Base-by-base conservation (phyloP, 805 yeast genomes). In the Ogataea dorogensis region DNA sequence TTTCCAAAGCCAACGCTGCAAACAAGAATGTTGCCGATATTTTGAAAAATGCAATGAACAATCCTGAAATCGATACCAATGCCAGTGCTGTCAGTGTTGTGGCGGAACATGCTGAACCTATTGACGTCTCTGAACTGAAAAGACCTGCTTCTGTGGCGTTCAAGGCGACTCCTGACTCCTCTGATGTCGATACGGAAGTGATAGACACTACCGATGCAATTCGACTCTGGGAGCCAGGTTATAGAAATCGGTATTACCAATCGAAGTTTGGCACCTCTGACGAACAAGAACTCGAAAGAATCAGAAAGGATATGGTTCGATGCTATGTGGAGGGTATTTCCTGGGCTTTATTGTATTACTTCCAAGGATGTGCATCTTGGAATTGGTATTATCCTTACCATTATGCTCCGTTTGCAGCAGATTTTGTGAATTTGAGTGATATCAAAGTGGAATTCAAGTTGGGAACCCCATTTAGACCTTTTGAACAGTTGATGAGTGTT, bases 301-400 rank as follows among this genome's bases (percentile, higher is more conserved):
- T 75, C 14, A 71, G 80, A 28, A 73, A 70, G 44, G 68, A 71
- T 28, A 79, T 93, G 53, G 87, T 81, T 0, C 66, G 68, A 36
- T 73, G 79, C 31, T 93, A 93, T 54, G 73, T 93, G 37, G 96
- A 91, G 60, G 99, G 99, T 44, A 84, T 93, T 4, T 79, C 96
- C n/a, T 93, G 99, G 99, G 95, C 82, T 1, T 68, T 93, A 46
- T 63, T 86, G 36, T 93, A 93, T 59, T 93, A 93, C 63, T 91
- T 86, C 60, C 98, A 93, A 61, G 98, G 97, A 2, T 91, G 98
- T 64, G 95, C 96, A 0, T 91, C 98, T 0, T 93, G 99, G 99
- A 81, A 81, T 37, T 93, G 98, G 98, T 93, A 78, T 60, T 93
- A 82, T 53, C 98, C 98, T 0, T 91, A 81, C 58, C 98, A 93